Evolutionary conservation across 306 rosid species (phyloP).

Genomic region (Ceratonia siliqua): DNA sequence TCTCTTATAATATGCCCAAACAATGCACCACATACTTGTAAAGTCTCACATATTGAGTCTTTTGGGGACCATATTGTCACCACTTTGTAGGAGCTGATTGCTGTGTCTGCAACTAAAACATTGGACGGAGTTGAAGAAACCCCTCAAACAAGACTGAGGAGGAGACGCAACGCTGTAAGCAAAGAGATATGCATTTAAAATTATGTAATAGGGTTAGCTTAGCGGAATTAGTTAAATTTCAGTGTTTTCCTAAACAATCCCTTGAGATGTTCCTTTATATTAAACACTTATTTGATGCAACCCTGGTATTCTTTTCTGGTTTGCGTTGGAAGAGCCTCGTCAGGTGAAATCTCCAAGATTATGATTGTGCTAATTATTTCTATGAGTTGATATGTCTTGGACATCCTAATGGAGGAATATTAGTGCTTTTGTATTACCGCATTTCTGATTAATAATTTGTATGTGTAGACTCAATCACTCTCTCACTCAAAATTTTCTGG

Average conservation of each 20-base stretch:
- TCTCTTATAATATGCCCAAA: background rate
- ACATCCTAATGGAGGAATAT: background rate
- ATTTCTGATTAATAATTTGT: background rate
- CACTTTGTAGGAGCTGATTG: conserved; percentile 31
- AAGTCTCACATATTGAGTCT: conserved; percentile 20
- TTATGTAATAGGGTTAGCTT: background rate
- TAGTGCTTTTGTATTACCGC: background rate
- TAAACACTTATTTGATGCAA: background rate
- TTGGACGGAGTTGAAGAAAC: conserved; percentile 26
- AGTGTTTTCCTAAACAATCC: background rate
- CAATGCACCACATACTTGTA: background rate
- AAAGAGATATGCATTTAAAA: conserved; percentile 38
- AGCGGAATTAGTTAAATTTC: background rate
- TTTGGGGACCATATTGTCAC: conserved; percentile 6
- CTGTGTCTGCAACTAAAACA: conserved; percentile 32
- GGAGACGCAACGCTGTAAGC: conserved; percentile 30
- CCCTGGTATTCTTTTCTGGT: background rate
- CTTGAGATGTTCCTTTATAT: background rate
- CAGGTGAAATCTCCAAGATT: background rate
- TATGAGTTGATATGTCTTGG: background rate
- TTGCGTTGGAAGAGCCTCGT: background rate
- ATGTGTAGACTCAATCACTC: background rate
- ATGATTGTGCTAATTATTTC: background rate
- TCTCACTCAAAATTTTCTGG: no score
- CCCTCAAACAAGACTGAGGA: conserved; percentile 35